phyloP scores from a whole-genome alignment of 108 stramenopile species.

The Chaetoceros muelleri region DNA sequence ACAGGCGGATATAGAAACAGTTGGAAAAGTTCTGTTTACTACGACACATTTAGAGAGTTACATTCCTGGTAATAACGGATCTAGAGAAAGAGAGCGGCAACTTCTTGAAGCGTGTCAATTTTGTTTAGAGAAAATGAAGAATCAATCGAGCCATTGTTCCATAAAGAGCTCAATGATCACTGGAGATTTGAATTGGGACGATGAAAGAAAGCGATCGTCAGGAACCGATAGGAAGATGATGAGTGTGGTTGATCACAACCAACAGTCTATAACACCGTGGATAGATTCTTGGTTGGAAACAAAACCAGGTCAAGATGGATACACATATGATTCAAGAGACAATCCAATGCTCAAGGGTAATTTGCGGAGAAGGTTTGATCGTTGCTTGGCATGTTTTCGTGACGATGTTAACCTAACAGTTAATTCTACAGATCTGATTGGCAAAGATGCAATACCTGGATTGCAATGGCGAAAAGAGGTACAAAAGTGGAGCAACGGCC shows the following conservation, averaged over 20 bases:
- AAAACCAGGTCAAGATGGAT: slow-evolving; percentile 17
- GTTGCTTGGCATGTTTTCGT: slow-evolving; percentile 13
- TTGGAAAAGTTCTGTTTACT: slow-evolving; percentile 11
- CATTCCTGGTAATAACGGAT: slow-evolving; percentile 18
- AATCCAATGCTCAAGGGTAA: slow-evolving; percentile 49
- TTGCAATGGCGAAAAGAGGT: slow-evolving; percentile 22
- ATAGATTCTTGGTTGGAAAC: slow-evolving; percentile 33
- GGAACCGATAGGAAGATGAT: slow-evolving; percentile 14
- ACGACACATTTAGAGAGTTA: slow-evolving; percentile 59
- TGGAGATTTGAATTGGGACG: slow-evolving; percentile 68
- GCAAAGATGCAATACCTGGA: slow-evolving; percentile 25
- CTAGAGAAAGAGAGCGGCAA: slow-evolving; percentile 29
- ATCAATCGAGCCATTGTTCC: not conserved
- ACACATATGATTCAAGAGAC: slow-evolving; percentile 45
- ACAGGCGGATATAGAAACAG: slow-evolving; percentile 1
- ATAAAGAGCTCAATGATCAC: slow-evolving; percentile 31
- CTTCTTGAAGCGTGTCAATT: slow-evolving; percentile 22
- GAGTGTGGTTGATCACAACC: slow-evolving; percentile 5
- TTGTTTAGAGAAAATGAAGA: slow-evolving; percentile 11
- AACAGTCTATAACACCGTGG: slow-evolving; percentile 11
- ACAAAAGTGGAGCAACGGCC: slow-evolving; percentile 9
- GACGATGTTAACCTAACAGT: not conserved
- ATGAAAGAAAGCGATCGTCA: slow-evolving; percentile 26
- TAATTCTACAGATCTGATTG: slow-evolving; percentile 14
- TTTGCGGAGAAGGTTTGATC: slow-evolving; percentile 48